Evolutionary conservation across 495 filamentous ascomycete species (phyloP), one percentile per base, ranked within the genome.

Genomic region (Massariosphaeria phaeospora): DNA sequence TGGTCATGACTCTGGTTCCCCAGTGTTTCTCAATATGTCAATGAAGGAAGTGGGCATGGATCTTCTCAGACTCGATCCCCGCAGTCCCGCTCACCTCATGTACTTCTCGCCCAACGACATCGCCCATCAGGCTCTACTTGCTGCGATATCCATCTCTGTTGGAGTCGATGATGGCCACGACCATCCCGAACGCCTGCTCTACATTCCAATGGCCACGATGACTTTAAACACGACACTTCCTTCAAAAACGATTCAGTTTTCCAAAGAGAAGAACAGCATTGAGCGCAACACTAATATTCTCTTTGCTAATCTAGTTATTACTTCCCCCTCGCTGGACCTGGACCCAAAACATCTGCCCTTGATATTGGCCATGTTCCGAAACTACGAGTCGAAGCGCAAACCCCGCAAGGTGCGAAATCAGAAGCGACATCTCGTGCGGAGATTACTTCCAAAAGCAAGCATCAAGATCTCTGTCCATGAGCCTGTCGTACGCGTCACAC

Each of bases 1-100:
- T 10, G 70, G 86, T 40, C 80, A 83, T 57, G 72, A 83, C 21
- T 73, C 77, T n/a, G 84, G 81, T 15, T 72, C 75, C 18, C 83
- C 88, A 2, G 70, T 96, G 1, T 84, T 85, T 43, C 70, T 97
- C 49, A 95, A 91, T 58, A 78, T 90, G 12, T 87, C 91, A 1
- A 95, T 95, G 76, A 96, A 97, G 65, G 93, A 99, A 68, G 78
- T 99, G 26, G 90, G 91, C 47, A 79, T 97, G 62, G 93, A 99
- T 62, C 73, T 97, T 27, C 86, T 97, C 67, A 83, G 93, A 13
- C 82, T 99, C 52, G 94, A 99, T 66, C 86, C 87, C 24, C 91
- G 86, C 61, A 95, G 88, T 31, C 90, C 93, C 0, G 91, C 90
- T 2, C 93, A 99, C 78, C 85, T 91, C 47, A 99, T 99, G 93